Base-by-base conservation (phyloP, 352 stramenopile genomes). In the Phytophthora ramorum region DNA sequence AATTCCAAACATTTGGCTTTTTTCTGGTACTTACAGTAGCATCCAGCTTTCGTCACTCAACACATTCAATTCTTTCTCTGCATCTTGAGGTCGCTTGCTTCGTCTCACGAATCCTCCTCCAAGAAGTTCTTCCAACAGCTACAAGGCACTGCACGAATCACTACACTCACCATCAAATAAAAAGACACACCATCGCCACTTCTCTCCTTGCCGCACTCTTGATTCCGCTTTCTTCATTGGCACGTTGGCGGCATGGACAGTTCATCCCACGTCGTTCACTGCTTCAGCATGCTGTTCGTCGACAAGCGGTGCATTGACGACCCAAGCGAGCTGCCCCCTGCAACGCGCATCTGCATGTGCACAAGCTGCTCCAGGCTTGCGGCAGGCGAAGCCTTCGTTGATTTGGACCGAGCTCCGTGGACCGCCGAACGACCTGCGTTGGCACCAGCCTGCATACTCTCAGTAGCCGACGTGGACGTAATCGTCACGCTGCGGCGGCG, bases 361-460 rank as follows among this genome's bases (percentile, higher is more conserved):
- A 96, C 85, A 10, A 96, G 75, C 51, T 96, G 83, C 64, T 96
- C 88, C 2, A 96, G 64, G 50, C 84, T 95, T 19, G 85, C 88
- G 1, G 80, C 72, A 0, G 83, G 84, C 13, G 86, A 91, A 37
- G 83, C 76, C 58, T 87, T 90, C 38, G 48, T 49, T 20, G 46
- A 32, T 26, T 63, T 58, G 41, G 61, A 66, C 28, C 64, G 52
- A 19, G 35, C 56, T 40, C 48, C 64, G 54, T 53, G 50, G 8
- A 72, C 58, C 4, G 54, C 60, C 48, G 64, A 61, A 14, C 53
- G 58, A 40, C 64, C 24, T 4, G 58, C 53, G 16, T 64, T 72
- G 19, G 57, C 59, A 17, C 47, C 63, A 9, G 59, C 57, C 38
- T 58, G 65, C n/a, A 76, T 67, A 43, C 70, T 71, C 56, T 76